Evolutionary conservation across 345 rosid species (phyloP).

Genomic region (Dipteronia dyeriana): DNA sequence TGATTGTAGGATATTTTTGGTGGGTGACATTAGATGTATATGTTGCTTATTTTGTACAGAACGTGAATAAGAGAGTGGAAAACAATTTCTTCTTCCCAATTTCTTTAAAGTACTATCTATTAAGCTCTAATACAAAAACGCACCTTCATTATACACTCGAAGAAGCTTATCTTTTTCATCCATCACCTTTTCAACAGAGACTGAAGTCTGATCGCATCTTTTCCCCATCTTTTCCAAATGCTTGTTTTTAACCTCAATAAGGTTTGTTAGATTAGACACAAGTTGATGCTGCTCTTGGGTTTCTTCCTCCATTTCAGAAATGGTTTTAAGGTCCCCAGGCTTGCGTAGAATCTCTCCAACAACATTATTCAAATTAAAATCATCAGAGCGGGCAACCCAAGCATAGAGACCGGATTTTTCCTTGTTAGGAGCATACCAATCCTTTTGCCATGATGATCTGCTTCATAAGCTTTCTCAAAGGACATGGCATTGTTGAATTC

Average conservation of each 20-base stretch:
- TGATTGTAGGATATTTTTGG: no score
- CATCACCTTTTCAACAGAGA: slow-evolving; percentile 46
- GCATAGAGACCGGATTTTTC: slow-evolving; percentile 67
- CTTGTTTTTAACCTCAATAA: slow-evolving; percentile 52
- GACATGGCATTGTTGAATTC: slow-evolving; percentile 86
- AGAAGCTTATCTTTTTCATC: slow-evolving; percentile 79
- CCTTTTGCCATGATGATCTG: slow-evolving; percentile 75
- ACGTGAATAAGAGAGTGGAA: no score
- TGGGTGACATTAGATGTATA: no score
- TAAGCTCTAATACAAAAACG: slow-evolving; percentile 2
- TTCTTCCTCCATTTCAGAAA: slow-evolving; percentile 85
- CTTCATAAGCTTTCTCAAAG: slow-evolving; percentile 85
- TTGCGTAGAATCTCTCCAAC: slow-evolving; percentile 76
- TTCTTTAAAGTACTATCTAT: not conserved
- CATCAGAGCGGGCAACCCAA: slow-evolving; percentile 94
- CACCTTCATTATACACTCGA: slow-evolving; percentile 81
- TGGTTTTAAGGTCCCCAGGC: slow-evolving; percentile 74
- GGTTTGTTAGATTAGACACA: slow-evolving; percentile 51
- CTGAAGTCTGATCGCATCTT: slow-evolving; percentile 57
- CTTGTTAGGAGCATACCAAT: slow-evolving; percentile 50
- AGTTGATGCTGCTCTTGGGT: slow-evolving; percentile 74
- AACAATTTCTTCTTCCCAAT: no score
- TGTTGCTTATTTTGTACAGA: no score
- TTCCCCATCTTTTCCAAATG: slow-evolving; percentile 60
- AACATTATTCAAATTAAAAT: slow-evolving; percentile 59